Conservation (phyloP, 1,284 basidiomycete species). For the Xerocomus amazonicus region DNA sequence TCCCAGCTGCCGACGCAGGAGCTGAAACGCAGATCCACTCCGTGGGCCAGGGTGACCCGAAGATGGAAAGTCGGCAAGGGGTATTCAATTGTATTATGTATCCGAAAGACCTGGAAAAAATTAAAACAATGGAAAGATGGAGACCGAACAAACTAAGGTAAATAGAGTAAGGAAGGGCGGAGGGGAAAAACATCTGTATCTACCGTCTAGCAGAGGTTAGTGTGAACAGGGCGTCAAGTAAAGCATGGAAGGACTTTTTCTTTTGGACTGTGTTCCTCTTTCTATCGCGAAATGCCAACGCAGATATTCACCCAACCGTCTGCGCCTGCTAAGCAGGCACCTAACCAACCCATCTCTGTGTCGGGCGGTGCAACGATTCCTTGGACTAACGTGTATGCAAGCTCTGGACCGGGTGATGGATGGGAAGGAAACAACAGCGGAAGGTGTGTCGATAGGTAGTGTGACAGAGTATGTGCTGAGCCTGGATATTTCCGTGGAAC, state of each 20-base stretch:
- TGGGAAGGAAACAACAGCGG: slow-evolving; percentile 60
- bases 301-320: slow-evolving; percentile 95
- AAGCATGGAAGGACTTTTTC: neutral
- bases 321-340: slow-evolving; percentile 83
- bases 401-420: slow-evolving; percentile 35
- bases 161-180: neutral
- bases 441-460: slow-evolving; percentile 59
- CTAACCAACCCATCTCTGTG: slow-evolving; percentile 90
- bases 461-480: slow-evolving; percentile 53
- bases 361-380: slow-evolving; percentile 86
- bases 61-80: slow-evolving; percentile 2
- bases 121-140: slow-evolving; percentile 1
- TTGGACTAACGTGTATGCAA: slow-evolving; percentile 76
- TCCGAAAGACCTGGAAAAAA: slow-evolving; percentile 9
- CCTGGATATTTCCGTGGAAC: slow-evolving; percentile 39
- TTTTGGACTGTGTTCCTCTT: neutral
- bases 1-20: too few species aligned
- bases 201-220: neutral
- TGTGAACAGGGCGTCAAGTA: neutral
- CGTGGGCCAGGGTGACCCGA: slow-evolving; percentile 1
- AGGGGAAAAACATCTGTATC: neutral
- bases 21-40: neutral
- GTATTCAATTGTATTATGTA: slow-evolving; percentile 5
- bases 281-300: slow-evolving; percentile 52
- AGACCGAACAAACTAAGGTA: slow-evolving; percentile 2